These are phyloP conservation scores for Aspergillus nomiae DNA, from an alignment of 2,329 filamentous ascomycete species.

Conservation along the genomic window DNA sequence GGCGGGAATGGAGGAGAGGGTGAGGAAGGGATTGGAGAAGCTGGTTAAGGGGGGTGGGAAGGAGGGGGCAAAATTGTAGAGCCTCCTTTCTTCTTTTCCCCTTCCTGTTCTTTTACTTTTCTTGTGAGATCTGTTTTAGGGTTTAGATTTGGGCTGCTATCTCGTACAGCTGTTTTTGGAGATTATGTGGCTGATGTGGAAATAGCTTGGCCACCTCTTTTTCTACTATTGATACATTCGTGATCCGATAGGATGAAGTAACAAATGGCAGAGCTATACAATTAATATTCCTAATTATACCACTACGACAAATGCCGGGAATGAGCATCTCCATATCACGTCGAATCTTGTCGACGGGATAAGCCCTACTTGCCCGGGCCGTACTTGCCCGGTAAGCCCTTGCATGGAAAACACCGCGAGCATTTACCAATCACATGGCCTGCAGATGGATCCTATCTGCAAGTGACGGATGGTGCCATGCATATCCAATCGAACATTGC, in stretches of 20 bases:
- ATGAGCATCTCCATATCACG: background rate
- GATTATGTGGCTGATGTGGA: background rate
- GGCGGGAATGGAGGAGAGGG: slow-evolving; percentile 51
- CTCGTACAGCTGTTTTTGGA: background rate
- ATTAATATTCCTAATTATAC: background rate
- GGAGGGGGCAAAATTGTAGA: slow-evolving; percentile 31
- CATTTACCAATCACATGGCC: background rate
- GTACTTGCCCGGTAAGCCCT: background rate
- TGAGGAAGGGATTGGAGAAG: slow-evolving; percentile 58
- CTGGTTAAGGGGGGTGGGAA: slow-evolving; percentile 40
- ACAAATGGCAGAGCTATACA: background rate
- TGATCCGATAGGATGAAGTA: background rate
- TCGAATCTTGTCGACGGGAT: background rate
- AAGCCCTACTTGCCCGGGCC: background rate
- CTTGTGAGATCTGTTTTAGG: background rate
- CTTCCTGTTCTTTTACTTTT: background rate
- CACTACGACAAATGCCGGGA: background rate
- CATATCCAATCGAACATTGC: background rate
- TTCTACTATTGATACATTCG: background rate
- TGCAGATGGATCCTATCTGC: background rate
- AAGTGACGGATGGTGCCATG: background rate
- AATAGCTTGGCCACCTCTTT: background rate
- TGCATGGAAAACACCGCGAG: background rate
- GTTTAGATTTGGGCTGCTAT: background rate
- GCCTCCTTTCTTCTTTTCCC: background rate